Percentiles rank a stretch among this genome's conserved stretches.
Evolutionary conservation across 306 rosid genomes (phyloP).

Genomic region (Cajanus cajan): DNA sequence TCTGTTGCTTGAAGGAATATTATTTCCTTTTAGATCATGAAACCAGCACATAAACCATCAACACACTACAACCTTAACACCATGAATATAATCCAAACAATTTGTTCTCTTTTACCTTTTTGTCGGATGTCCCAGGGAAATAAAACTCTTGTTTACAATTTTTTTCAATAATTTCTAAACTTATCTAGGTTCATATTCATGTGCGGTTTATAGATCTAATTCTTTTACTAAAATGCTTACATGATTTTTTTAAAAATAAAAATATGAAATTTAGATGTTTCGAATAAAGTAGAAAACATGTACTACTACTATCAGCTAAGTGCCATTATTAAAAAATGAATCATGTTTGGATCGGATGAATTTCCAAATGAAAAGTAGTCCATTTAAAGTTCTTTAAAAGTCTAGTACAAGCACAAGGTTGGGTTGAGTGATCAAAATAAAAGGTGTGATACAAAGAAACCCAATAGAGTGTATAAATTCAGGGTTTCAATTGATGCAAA

Average conservation of each 20-base stretch:
- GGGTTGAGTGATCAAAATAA: neutral
- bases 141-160: neutral
- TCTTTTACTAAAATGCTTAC: too few species aligned
- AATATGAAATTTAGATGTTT: neutral
- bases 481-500: neutral
- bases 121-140: neutral
- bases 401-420: neutral
- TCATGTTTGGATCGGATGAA: neutral
- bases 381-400: neutral
- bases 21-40: constrained; percentile 26
- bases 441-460: neutral
- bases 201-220: too few species aligned
- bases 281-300: neutral
- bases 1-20: neutral
- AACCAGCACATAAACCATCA: constrained; percentile 35
- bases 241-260: too few species aligned
- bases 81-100: neutral
- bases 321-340: neutral
- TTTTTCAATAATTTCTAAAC: neutral
- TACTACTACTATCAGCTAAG: neutral
- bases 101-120: constrained; percentile 15
- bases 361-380: neutral
- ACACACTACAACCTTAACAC: neutral
- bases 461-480: neutral
- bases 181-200: neutral